Base-by-base conservation (phyloP, 169 alveolate species). In the Plasmodium vinckei region DNA sequence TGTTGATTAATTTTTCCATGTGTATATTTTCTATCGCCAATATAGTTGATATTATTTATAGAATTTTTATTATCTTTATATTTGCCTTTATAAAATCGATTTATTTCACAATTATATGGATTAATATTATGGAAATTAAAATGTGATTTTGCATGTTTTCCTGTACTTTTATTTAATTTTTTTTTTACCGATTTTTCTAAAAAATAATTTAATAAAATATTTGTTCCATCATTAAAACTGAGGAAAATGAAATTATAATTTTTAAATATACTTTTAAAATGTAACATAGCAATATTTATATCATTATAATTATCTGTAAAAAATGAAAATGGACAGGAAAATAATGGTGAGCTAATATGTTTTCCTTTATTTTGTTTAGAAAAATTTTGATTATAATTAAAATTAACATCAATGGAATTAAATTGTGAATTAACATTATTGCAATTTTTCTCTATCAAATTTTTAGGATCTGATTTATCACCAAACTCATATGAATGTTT, bases 151-250 rank as follows among this genome's bases (percentile, higher is more conserved):
- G 25, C 4, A 51, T 25, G 59, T 9, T 61, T 72, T 4, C 51
- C 64, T 10, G 72, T 6, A 39, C 42, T 44, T 77, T 61, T 77
- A 27, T 25, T 77, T 49, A 63, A 61, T 77, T 63, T 77, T 15
- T 77, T 77, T 47, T 77, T 77, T 39, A 27, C 49, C n/a, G 61
- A 49, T 77, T 63, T 77, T 77, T 77, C 88, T n/a, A 77, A 64
- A 65, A 77, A 77, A 46, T 77, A 77, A 33, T 77, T 54, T 27
- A 77, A 44, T 54, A 77, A 21, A 47, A 77, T 46, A 63, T 77
- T 77, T 39, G 88, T 77, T n/a, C 88, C 88, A 19, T 77, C 88
- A 51, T 77, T 77, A 59, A 77, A 77, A 69, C 77, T 56, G 9
- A 77, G 19, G 25, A 77, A 77, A 51, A 77, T 54, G 33, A 77